Evolutionary conservation across 1,284 basidiomycete species (phyloP).

Genomic region (Bondarzewia mesenterica): DNA sequence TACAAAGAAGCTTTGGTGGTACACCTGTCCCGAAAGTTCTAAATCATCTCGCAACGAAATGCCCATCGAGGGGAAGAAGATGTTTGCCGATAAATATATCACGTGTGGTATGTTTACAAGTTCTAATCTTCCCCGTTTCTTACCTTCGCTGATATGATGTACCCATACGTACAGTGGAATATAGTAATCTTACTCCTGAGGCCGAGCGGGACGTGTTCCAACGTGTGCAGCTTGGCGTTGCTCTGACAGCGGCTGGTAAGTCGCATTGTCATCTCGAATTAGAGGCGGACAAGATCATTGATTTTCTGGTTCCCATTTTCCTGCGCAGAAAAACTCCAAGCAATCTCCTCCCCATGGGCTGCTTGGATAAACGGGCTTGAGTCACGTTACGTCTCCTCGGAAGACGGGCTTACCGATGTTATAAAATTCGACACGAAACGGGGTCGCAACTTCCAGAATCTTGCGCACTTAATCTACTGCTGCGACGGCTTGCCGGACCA

Average conservation of each 20-base stretch:
- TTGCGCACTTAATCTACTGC: conserved; percentile 57
- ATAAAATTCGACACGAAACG: conserved; percentile 56
- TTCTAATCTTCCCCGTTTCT: background rate
- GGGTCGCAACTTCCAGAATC: conserved; percentile 61
- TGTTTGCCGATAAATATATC: conserved; percentile 46
- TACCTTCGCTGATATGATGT: background rate
- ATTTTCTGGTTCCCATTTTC: no score
- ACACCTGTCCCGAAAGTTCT: conserved; percentile 35
- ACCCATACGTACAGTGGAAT: conserved; percentile 41
- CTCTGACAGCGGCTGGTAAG: conserved; percentile 57
- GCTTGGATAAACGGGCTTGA: conserved; percentile 49
- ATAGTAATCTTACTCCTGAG: conserved; percentile 36
- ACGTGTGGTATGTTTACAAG: conserved; percentile 46
- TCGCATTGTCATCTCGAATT: no score
- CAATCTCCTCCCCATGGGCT: conserved; percentile 55
- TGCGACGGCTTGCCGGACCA: conserved; percentile 45
- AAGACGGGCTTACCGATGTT: conserved; percentile 42
- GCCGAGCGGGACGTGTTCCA: conserved; percentile 69
- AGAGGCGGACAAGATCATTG: no score
- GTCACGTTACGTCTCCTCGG: conserved; percentile 36
- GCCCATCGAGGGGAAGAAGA: conserved; percentile 37
- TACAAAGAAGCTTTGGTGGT: conserved; percentile 55
- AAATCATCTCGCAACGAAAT: conserved; percentile 36
- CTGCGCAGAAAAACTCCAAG: conserved; percentile 62
- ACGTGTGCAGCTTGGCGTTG: conserved; percentile 68